A percentile compares a stretch with the other conserved stretches of the same genome.
Evolutionary conservation across 352 stramenopile species (phyloP).

Genomic region (Saprolegnia parasitica): DNA sequence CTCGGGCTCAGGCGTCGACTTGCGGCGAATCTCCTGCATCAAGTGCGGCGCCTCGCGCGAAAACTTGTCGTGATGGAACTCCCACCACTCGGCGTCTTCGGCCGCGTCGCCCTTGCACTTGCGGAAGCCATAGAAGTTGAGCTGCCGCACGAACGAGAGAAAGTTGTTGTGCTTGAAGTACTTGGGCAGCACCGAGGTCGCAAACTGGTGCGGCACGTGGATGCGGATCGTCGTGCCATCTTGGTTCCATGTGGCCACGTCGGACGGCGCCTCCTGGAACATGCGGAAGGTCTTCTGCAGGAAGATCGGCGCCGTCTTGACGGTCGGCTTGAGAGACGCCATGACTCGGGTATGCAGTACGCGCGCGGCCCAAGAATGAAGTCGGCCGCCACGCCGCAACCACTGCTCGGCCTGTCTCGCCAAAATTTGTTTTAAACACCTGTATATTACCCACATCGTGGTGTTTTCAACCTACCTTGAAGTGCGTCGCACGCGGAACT

Average conservation of each 20-base stretch:
- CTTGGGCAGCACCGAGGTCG: too few species aligned
- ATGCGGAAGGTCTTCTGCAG: constrained; percentile 24
- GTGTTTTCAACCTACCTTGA: too few species aligned
- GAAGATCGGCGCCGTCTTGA: constrained; percentile 20
- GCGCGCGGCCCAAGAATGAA: too few species aligned
- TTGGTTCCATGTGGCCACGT: constrained; percentile 32
- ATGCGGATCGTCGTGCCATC: constrained; percentile 33
- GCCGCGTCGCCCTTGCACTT: constrained; percentile 31
- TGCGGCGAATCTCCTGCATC: constrained; percentile 80
- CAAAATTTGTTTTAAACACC: too few species aligned
- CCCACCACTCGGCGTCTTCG: constrained; percentile 35
- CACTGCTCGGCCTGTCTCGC: too few species aligned
- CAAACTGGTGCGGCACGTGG: constrained; percentile 24
- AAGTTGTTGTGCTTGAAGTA: constrained; percentile 35
- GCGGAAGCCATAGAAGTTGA: constrained; percentile 39
- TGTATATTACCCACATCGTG: too few species aligned
- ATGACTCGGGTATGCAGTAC: too few species aligned
- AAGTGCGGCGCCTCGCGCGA: constrained; percentile 70
- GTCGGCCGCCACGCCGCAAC: too few species aligned
- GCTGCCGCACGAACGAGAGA: constrained; percentile 33
- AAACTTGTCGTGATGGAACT: constrained; percentile 90
- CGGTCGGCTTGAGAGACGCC: constrained; percentile 2
- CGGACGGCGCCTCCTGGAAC: constrained; percentile 10
- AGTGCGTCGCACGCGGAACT: too few species aligned
- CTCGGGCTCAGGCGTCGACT: constrained; percentile 28